phyloP scores from a whole-genome alignment of 805 yeast genomes.

The Torulaspora delbrueckii region DNA sequence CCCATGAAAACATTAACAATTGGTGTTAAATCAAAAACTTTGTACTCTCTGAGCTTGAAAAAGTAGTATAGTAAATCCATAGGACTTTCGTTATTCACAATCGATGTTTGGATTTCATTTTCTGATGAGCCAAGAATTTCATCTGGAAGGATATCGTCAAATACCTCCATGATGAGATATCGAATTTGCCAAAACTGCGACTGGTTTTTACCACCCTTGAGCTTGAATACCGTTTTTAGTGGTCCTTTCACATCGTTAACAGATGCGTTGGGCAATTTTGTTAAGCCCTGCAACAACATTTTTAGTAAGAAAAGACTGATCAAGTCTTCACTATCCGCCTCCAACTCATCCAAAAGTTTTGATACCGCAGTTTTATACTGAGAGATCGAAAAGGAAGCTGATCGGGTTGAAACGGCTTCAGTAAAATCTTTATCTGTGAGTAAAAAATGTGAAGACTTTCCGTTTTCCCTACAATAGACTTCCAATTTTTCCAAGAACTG shows the following conservation, averaged over 20 bases:
- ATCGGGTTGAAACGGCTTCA: slow-evolving; percentile 37
- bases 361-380: slow-evolving; percentile 38
- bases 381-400: slow-evolving; percentile 42
- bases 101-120: slow-evolving; percentile 8
- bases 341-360: slow-evolving; percentile 14
- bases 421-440: slow-evolving; percentile 32
- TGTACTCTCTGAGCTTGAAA: slow-evolving; percentile 50
- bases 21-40: slow-evolving; percentile 26
- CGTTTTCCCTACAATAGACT: slow-evolving; percentile 13
- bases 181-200: slow-evolving; percentile 43
- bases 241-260: slow-evolving; percentile 21
- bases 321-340: slow-evolving; percentile 9
- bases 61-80: slow-evolving; percentile 34
- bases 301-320: slow-evolving; percentile 24
- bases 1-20: slow-evolving; percentile 26
- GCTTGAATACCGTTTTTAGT: slow-evolving; percentile 27
- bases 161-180: slow-evolving; percentile 46
- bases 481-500: slow-evolving; percentile 48
- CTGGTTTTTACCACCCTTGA: slow-evolving; percentile 10
- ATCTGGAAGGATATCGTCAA: slow-evolving; percentile 36
- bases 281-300: slow-evolving; percentile 41
- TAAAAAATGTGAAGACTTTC: slow-evolving; percentile 11
- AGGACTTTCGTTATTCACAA: not conserved
- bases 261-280: slow-evolving; percentile 30
- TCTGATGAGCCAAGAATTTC: slow-evolving; percentile 20